Evolutionary conservation across 1,284 basidiomycete genomes (phyloP).

Genomic region (Boletus mariae): DNA sequence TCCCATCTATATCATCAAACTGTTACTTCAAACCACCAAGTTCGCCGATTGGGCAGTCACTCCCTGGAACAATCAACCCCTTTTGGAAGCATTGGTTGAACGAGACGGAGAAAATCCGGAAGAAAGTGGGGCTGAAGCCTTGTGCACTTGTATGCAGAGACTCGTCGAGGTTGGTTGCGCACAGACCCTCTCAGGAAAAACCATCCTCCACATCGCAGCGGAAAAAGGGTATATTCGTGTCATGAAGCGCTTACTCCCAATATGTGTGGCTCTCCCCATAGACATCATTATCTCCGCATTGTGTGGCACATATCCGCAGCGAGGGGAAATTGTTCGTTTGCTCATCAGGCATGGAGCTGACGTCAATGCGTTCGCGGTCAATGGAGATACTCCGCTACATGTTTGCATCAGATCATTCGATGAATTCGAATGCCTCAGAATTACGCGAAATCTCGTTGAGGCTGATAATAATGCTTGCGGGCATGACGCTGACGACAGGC

Average conservation of each 20-base stretch:
- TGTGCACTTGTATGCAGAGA: too few relatives aligned
- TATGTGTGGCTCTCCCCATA: background rate
- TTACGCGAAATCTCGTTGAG: constrained; percentile 4
- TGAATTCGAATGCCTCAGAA: constrained; percentile 2
- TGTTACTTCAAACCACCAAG: constrained; percentile 1
- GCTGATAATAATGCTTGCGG: constrained; percentile 1
- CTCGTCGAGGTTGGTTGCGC: too few relatives aligned
- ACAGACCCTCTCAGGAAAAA: too few relatives aligned
- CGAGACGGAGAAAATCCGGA: background rate
- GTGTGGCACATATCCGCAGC: too few relatives aligned
- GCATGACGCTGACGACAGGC: background rate
- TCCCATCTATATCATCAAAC: background rate
- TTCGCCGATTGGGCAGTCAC: background rate
- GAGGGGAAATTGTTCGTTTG: too few relatives aligned
- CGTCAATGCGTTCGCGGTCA: background rate
- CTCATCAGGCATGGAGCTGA: too few relatives aligned
- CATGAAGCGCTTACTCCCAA: background rate
- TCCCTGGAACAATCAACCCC: constrained; percentile 1
- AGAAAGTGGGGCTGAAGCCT: background rate
- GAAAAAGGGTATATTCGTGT: constrained; percentile 2
- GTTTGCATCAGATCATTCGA: background rate
- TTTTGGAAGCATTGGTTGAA: constrained; percentile 4
- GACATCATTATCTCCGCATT: too few relatives aligned
- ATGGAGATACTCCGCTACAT: constrained; percentile 9
- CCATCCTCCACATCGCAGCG: constrained; percentile 3